A percentile compares a stretch with the other conserved stretches of the same genome.
phyloP scores from a whole-genome alignment of 1,139 yeast species.

The Candida sanyaensis region DNA sequence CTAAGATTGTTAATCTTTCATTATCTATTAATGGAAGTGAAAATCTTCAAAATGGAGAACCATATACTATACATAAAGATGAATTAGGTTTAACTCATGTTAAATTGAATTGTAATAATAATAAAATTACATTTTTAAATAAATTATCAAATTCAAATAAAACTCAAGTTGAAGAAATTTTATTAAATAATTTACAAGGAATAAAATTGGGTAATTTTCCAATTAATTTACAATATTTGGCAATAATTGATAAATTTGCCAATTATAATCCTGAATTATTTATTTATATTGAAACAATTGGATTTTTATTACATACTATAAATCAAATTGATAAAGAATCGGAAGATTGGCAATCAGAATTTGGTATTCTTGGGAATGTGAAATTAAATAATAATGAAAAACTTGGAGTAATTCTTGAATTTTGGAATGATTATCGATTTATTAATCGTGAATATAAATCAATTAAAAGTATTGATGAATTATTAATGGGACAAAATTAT shows the following conservation, averaged over 20 bases:
- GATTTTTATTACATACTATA: constrained; percentile 23
- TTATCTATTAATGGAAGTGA: constrained; percentile 38
- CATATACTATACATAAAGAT: constrained; percentile 3
- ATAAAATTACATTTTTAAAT: constrained; percentile 17
- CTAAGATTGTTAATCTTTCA: constrained; percentile 28
- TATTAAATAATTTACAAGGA: constrained; percentile 26
- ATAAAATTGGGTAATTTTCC: constrained; percentile 34
- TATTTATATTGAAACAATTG: constrained; percentile 32
- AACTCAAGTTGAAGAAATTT: constrained; percentile 28
- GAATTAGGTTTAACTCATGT: constrained; percentile 9
- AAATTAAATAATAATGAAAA: constrained; percentile 25
- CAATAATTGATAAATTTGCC: constrained; percentile 38
- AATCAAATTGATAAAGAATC: constrained; percentile 25
- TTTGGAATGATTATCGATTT: constrained; percentile 39
- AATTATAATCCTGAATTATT: constrained; percentile 34
- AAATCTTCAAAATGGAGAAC: constrained; percentile 2
- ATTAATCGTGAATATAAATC: constrained; percentile 25
- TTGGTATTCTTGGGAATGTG: constrained; percentile 36
- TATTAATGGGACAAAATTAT: constrained; percentile 18
- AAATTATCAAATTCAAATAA: constrained; percentile 11
- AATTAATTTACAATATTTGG: constrained; percentile 36
- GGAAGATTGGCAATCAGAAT: constrained; percentile 21
- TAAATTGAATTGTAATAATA: constrained; percentile 16
- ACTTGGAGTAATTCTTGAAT: constrained; percentile 38
- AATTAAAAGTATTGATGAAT: constrained; percentile 3